Conservation (phyloP, 164 flowering plant species). For the Malania oleifera region DNA sequence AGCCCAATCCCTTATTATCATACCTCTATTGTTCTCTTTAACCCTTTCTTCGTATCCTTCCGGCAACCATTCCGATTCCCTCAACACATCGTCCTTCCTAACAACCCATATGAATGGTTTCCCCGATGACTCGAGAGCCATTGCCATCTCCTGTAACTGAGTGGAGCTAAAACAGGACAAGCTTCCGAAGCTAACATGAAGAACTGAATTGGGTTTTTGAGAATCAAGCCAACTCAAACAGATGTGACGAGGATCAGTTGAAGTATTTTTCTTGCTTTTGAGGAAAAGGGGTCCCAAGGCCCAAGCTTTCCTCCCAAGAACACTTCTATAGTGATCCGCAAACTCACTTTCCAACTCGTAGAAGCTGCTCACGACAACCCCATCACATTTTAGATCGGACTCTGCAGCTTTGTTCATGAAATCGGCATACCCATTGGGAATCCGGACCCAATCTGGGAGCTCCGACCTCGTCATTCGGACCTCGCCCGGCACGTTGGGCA, state of each 20-base stretch:
- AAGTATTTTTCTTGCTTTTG: too few relatives aligned
- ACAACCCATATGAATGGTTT: too few relatives aligned
- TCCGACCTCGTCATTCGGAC: conserved; percentile 20
- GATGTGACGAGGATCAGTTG: too few relatives aligned
- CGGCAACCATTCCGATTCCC: conserved; percentile 1
- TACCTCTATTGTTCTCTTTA: conserved; percentile 9
- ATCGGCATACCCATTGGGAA: not conserved
- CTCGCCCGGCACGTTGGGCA: conserved; percentile 24
- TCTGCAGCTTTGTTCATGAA: not conserved
- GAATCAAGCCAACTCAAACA: too few relatives aligned
- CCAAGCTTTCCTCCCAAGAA: conserved; percentile 19
- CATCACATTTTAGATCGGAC: conserved; percentile 17
- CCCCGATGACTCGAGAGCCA: too few relatives aligned
- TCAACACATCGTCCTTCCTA: too few relatives aligned
- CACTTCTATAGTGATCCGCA: conserved; percentile 13
- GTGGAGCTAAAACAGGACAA: too few relatives aligned
- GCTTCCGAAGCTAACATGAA: too few relatives aligned
- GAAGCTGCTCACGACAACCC: conserved; percentile 28
- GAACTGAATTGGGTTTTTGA: too few relatives aligned
- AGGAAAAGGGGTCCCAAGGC: conserved; percentile 33
- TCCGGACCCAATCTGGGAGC: conserved; percentile 1
- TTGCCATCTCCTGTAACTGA: too few relatives aligned
- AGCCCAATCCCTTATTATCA: conserved; percentile 25
- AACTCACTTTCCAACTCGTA: conserved; percentile 30
- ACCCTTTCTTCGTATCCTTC: conserved; percentile 19